Conservation (phyloP, 305 asterid species). For the Fraxinus floribunda region DNA sequence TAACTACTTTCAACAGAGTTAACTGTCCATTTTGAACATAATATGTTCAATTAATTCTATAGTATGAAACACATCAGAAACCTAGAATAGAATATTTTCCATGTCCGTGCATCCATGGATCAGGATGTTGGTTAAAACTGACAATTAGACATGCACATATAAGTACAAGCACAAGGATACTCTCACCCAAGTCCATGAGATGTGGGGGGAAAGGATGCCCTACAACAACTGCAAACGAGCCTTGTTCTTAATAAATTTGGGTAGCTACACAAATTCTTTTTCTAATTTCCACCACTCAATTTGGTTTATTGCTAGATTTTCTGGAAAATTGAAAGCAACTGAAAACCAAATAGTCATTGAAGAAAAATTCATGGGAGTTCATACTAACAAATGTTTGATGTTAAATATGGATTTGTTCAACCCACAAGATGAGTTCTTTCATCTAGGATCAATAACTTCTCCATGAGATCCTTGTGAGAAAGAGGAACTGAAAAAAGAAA, state of each 20-base stretch:
- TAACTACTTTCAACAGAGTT: not conserved
- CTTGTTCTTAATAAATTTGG: not conserved
- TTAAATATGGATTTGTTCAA: not conserved
- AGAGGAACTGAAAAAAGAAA: not conserved
- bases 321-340: not conserved
- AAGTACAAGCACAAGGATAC: not conserved
- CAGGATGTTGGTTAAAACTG: not conserved
- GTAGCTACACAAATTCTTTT: not conserved
- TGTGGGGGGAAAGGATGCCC: not conserved
- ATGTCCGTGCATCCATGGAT: not conserved
- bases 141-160: not conserved
- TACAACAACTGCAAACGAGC: not conserved
- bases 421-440: not conserved
- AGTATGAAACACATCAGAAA: not conserved
- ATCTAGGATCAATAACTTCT: not conserved
- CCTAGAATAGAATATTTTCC: not conserved
- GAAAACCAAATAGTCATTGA: not conserved
- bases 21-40: not conserved
- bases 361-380: not conserved
- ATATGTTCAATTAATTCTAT: not conserved
- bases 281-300: not conserved
- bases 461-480: not conserved
- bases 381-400: not conserved
- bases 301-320: not conserved
- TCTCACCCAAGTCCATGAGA: not conserved